Conservation (phyloP, 148 eudicot genomes). For the Chenopodium suecicum region DNA sequence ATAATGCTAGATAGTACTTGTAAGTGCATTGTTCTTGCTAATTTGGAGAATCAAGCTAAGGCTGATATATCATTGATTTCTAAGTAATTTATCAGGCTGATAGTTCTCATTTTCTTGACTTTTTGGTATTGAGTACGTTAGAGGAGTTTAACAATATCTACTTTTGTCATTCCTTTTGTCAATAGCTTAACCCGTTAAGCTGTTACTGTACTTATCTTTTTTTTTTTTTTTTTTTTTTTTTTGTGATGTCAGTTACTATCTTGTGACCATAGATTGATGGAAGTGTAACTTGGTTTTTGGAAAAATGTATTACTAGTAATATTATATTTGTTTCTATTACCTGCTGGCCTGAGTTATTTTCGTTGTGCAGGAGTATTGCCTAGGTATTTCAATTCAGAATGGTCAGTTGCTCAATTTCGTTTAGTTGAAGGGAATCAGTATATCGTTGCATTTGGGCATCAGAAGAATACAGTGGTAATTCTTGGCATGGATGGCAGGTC, state of each 20-base stretch:
- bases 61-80: too few relatives aligned
- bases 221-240: too few relatives aligned
- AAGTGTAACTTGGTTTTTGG: not conserved
- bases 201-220: not conserved
- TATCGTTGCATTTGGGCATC: conserved; percentile 85
- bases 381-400: conserved; percentile 86
- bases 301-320: not conserved
- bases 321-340: too few relatives aligned
- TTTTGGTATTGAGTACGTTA: too few relatives aligned
- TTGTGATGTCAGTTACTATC: not conserved
- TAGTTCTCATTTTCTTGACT: too few relatives aligned
- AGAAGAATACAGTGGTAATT: conserved; percentile 73
- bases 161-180: too few relatives aligned
- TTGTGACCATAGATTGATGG: not conserved
- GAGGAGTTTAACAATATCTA: not conserved
- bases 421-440: conserved; percentile 75
- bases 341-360: conserved; percentile 18
- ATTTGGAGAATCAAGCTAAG: not conserved
- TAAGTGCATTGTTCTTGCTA: not conserved
- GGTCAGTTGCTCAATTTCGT: conserved; percentile 88
- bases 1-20: not conserved
- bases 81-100: too few relatives aligned
- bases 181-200: not conserved
- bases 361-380: conserved; percentile 72
- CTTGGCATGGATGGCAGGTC: conserved; percentile 92